Conservation (phyloP, 257 asterid species). For the Petrea volubilis region DNA sequence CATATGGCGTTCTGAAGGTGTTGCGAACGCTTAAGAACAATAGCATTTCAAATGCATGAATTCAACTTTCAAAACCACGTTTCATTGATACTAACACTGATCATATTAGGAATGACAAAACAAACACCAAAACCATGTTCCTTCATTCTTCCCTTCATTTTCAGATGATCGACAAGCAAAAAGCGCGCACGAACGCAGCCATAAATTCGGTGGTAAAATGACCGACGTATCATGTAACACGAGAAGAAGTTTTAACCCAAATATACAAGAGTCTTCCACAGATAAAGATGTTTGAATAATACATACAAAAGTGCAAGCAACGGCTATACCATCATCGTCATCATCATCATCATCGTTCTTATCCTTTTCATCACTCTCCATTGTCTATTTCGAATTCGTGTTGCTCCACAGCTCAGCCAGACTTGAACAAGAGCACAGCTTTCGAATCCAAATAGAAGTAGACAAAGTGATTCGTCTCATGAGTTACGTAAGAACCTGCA, state of each 20-base stretch:
- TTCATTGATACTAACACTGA: too few species aligned
- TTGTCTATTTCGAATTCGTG: constrained; percentile 20
- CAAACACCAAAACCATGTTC: too few species aligned
- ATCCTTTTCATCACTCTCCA: constrained; percentile 21
- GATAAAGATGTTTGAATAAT: constrained; percentile 37
- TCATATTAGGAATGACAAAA: too few species aligned
- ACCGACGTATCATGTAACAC: constrained; percentile 10
- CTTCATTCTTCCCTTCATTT: too few species aligned
- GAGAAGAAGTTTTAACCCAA: constrained; percentile 23
- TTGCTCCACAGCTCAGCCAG: constrained; percentile 62
- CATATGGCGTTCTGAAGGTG: too few species aligned
- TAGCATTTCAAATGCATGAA: too few species aligned
- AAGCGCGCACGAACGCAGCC: background rate
- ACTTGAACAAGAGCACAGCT: constrained; percentile 93
- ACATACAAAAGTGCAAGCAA: constrained; percentile 46
- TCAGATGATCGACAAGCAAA: constrained; percentile 14
- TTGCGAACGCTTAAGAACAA: too few species aligned
- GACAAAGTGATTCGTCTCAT: constrained; percentile 97
- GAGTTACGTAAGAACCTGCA: constrained; percentile 95
- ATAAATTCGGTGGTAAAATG: background rate
- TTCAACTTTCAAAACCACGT: too few species aligned
- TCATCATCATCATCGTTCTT: constrained; percentile 15
- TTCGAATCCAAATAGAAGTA: constrained; percentile 97
- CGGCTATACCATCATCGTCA: constrained; percentile 19
- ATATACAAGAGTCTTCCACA: constrained; percentile 49